Conservation (phyloP, 78 protist genomes). For the Protostelium mycophagum region DNA sequence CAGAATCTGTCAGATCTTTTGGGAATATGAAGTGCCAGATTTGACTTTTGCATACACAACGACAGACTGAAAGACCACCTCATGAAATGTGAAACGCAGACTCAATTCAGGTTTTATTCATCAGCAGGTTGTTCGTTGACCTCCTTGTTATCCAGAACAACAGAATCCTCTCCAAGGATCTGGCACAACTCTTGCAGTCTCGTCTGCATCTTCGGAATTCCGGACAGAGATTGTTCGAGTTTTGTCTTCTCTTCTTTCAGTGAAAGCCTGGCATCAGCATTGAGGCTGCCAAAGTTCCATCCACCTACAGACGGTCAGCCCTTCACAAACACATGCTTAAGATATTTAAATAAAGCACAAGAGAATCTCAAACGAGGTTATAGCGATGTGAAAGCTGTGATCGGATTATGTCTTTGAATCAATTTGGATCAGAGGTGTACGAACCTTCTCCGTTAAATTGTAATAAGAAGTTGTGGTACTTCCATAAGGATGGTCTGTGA, state of each 20-base stretch:
- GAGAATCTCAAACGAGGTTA: too few relatives aligned
- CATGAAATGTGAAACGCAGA: too few relatives aligned
- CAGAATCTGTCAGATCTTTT: too few relatives aligned
- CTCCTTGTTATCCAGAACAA: neutral
- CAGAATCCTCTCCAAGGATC: conserved; percentile 15
- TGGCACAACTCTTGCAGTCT: conserved; percentile 22
- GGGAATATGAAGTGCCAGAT: too few relatives aligned
- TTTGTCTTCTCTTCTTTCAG: conserved; percentile 34
- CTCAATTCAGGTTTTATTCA: too few relatives aligned
- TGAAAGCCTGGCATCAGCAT: conserved; percentile 19
- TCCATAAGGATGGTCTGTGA: conserved; percentile 54
- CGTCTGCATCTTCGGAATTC: conserved; percentile 10
- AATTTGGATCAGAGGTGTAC: neutral
- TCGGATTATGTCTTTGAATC: neutral
- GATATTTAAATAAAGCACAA: too few relatives aligned
- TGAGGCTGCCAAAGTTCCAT: neutral
- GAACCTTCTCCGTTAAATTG: conserved; percentile 47
- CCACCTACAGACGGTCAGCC: too few relatives aligned
- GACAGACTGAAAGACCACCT: too few relatives aligned
- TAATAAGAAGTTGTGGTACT: conserved; percentile 37
- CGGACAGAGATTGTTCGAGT: conserved; percentile 13
- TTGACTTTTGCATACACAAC: too few relatives aligned
- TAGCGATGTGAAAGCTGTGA: too few relatives aligned
- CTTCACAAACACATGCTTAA: too few relatives aligned
- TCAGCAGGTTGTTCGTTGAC: too few relatives aligned